A percentile compares a stretch with the other conserved stretches of the same genome.
Conservation (phyloP, 2,329 filamentous ascomycete species). For the Phaeosphaeriaceae sp. region DNA sequence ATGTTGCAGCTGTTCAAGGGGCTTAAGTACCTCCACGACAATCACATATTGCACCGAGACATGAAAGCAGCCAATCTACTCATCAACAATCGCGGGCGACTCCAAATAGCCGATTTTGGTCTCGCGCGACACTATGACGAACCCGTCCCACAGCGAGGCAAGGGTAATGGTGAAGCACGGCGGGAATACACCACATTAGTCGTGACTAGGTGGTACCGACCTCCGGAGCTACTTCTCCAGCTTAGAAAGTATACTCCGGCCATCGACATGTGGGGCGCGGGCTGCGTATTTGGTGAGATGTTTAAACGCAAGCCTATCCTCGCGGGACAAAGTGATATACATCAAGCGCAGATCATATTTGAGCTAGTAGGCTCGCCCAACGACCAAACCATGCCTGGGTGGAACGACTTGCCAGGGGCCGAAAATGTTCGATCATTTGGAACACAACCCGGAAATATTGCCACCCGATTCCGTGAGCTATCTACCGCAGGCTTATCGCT, state of each 20-base stretch:
- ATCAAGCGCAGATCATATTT: slow-evolving; percentile 94
- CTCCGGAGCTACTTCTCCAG: slow-evolving; percentile 88
- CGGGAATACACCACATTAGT: slow-evolving; percentile 96
- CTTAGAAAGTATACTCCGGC: slow-evolving; percentile 93
- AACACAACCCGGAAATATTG: slow-evolving; percentile 68
- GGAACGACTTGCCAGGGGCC: slow-evolving; percentile 80
- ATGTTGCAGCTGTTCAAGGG: slow-evolving; percentile 92
- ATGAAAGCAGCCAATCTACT: slow-evolving; percentile 99
- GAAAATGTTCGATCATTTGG: slow-evolving; percentile 72
- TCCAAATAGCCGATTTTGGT: slow-evolving; percentile 98
- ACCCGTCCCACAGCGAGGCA: slow-evolving; percentile 74
- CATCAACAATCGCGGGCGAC: slow-evolving; percentile 90
- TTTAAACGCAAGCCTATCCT: slow-evolving; percentile 91
- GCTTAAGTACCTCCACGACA: slow-evolving; percentile 85
- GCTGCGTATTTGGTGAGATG: slow-evolving; percentile 99
- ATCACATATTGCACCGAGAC: slow-evolving; percentile 87
- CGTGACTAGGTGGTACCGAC: slow-evolving; percentile 95
- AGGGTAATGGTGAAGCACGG: slow-evolving; percentile 80
- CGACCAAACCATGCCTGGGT: slow-evolving; percentile 91
- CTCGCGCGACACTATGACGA: slow-evolving; percentile 94
- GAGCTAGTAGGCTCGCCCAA: slow-evolving; percentile 88
- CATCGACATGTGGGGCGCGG: slow-evolving; percentile 98
- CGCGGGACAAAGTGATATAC: slow-evolving; percentile 82
- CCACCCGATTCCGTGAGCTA: slow-evolving; percentile 76
- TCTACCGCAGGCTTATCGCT: slow-evolving; percentile 77